Evolutionary conservation across 495 filamentous ascomycete species (phyloP), one percentile per base, ranked within the genome.

Genomic region (Collariella sp.): DNA sequence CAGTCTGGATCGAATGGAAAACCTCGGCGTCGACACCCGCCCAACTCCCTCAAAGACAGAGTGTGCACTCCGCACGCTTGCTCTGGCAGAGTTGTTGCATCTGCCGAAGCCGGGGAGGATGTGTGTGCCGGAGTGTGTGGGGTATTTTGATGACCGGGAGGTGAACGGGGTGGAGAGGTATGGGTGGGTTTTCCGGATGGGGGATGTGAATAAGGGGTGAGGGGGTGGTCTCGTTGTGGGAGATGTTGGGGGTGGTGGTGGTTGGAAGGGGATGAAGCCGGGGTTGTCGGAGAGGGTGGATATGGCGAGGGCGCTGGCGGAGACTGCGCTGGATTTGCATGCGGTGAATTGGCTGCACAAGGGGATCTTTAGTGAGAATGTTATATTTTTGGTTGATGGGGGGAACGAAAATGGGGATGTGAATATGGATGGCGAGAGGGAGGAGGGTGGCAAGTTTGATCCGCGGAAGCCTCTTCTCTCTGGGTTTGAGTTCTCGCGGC

Each of bases 271-370:
- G 6, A 13, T 23, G 20, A 61, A 40, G 12, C 64, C 66, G 15
- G 52, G 47, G 11, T 35, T 69, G 0, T 53, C 62, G 15, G 47
- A 64, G 22, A 46, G 66, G 0, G 24, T 69, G 13, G 23, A 34
- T 9, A 38, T 69, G 40, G 66, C 66, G 1, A n/a, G 19, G 12
- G 54, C 41, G 52, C 48, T 69, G 13, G 65, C 62, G 33, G 47
- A 52, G 3, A 65, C 64, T 0, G 41, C 65, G 3, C 41, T 69
- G 46, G 57, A 65, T 38, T 64, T 83, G 1, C 79, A 83, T 46
- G 68, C 75, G 0, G 74, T 80, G 2, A 75, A 78, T 46, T 83
- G 77, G 79, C 61, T 82, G 23, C 80, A 82, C 67, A 83, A 82
- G 60, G 75, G 76, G 0, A 59, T 83, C 1, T 72, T 76, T 23